Conservation (phyloP, 306 rosid species). For the Medicago truncatula region DNA sequence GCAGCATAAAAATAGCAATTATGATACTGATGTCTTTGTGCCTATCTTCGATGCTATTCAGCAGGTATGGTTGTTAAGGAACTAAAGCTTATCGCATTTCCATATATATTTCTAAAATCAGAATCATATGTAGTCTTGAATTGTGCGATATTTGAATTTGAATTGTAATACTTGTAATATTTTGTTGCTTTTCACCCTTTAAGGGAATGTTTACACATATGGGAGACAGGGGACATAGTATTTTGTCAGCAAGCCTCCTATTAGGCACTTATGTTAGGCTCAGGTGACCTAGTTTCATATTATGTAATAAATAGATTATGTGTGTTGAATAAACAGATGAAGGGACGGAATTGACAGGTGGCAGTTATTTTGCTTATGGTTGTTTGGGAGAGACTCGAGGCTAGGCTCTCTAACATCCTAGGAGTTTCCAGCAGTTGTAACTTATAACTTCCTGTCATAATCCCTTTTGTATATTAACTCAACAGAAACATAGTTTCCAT, state of each 20-base stretch:
- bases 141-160: slow-evolving; percentile 21
- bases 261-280: background rate
- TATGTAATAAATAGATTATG: no score
- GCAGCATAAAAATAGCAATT: slow-evolving; percentile 90
- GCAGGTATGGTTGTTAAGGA: slow-evolving; percentile 69
- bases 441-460: no score
- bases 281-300: background rate
- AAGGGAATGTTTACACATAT: background rate
- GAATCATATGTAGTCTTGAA: background rate
- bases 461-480: no score
- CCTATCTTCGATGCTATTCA: slow-evolving; percentile 92
- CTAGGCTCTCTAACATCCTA: no score
- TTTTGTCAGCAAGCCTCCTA: background rate
- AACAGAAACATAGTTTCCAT: no score
- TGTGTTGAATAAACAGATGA: no score
- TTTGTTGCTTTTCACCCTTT: slow-evolving; percentile 3
- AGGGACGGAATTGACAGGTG: no score
- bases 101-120: background rate
- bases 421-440: no score
- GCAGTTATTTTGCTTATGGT: no score
- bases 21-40: slow-evolving; percentile 92
- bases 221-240: slow-evolving; percentile 16
- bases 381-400: no score
- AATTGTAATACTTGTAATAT: slow-evolving; percentile 12
- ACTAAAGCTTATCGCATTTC: slow-evolving; percentile 44